Conservation (phyloP, 1,284 basidiomycete genomes). For the Cryptococcus maquisensis region DNA sequence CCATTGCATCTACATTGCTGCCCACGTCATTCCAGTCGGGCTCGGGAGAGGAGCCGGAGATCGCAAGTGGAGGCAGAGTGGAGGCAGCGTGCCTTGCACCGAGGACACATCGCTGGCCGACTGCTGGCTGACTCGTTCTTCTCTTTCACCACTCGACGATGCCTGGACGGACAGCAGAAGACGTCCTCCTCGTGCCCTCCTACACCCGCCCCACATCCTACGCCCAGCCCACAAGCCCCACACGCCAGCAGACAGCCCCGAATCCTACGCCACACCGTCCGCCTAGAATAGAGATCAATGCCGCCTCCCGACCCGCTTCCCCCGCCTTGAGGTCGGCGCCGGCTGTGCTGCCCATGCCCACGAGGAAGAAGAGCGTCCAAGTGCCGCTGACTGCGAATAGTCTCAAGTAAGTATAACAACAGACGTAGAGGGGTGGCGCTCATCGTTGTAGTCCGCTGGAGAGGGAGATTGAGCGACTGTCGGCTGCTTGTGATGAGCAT, state of each 20-base stretch:
- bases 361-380: slow-evolving; percentile 10
- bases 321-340: not conserved
- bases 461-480: slow-evolving; percentile 34
- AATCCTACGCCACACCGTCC: not conserved
- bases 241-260: not conserved
- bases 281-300: not conserved
- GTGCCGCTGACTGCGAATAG: slow-evolving; percentile 5
- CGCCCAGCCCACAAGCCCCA: slow-evolving; percentile 7
- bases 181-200: too few species aligned
- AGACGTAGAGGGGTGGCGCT: not conserved
- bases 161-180: too few species aligned
- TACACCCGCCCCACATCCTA: not conserved
- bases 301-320: not conserved
- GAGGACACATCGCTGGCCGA: too few species aligned
- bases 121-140: too few species aligned
- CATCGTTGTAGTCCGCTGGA: slow-evolving; percentile 27
- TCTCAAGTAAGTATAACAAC: slow-evolving; percentile 12
- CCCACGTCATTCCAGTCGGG: too few species aligned
- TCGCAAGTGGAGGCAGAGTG: too few species aligned
- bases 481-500: slow-evolving; percentile 34
- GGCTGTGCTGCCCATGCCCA: not conserved
- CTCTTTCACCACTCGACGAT: too few species aligned
- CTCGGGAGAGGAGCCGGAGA: too few species aligned
- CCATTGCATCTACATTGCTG: too few species aligned
- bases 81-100: too few species aligned